phyloP scores from a whole-genome alignment of 139 green algal genomes.

The Deuterostichococcus epilithicus region DNA sequence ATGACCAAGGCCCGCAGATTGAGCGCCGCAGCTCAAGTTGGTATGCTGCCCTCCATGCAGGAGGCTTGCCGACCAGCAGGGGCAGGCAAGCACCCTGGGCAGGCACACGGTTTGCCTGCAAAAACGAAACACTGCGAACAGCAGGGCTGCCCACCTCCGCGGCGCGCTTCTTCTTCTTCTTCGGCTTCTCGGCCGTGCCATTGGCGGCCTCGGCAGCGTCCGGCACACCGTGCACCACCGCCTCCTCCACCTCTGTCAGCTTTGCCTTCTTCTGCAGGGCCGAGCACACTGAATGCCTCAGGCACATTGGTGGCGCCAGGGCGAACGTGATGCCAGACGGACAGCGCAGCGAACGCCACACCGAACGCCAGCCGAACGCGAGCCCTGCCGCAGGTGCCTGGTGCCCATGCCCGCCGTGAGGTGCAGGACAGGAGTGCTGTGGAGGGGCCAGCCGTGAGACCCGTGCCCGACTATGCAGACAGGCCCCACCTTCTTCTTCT shows the following conservation, averaged over 20 bases:
- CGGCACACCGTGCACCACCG: constrained; percentile 4
- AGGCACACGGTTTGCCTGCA: no score
- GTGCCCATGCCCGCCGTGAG: neutral
- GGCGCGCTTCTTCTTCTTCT: constrained; percentile 19
- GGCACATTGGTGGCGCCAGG: neutral
- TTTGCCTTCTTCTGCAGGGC: constrained; percentile 32
- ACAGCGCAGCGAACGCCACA: neutral
- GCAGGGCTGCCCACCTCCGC: no score
- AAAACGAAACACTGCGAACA: no score
- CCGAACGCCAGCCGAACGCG: neutral
- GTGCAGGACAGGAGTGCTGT: neutral
- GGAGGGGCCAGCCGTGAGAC: no score
- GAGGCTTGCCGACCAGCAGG: no score
- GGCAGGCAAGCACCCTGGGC: no score
- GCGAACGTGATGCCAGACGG: neutral
- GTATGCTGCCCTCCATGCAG: neutral
- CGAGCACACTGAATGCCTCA: no score
- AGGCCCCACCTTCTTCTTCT: constrained; percentile 40
- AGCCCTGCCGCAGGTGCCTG: neutral
- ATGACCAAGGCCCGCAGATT: neutral
- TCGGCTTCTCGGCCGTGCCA: constrained; percentile 15
- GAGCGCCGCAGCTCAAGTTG: neutral
- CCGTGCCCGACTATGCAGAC: neutral
- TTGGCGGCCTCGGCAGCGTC: constrained; percentile 5
- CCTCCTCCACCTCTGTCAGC: neutral